A percentile compares a stretch with the other conserved stretches of the same genome.
Evolutionary conservation across 2,329 filamentous ascomycete genomes (phyloP).

Genomic region (Fusarium abutilonis): DNA sequence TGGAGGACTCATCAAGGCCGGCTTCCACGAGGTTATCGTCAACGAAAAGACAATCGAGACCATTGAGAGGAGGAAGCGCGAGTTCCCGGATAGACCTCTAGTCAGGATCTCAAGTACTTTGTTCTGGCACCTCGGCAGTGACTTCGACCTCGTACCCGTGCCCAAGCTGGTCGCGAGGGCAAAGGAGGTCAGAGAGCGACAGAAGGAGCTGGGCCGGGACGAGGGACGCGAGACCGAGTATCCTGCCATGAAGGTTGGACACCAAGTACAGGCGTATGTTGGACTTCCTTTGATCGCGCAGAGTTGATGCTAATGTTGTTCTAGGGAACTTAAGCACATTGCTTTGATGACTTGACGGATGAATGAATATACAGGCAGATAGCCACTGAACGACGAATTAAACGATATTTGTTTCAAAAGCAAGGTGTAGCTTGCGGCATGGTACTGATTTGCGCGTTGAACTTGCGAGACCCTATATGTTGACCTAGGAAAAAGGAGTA

Average conservation of each 20-base stretch:
- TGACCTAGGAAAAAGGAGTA: background rate
- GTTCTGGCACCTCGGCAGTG: slow-evolving; percentile 69
- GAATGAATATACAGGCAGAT: background rate
- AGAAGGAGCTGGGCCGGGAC: slow-evolving; percentile 61
- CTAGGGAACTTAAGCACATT: slow-evolving; percentile 63
- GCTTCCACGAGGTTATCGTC: slow-evolving; percentile 70
- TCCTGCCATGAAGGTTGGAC: slow-evolving; percentile 65
- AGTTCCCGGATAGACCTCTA: slow-evolving; percentile 60
- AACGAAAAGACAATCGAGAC: slow-evolving; percentile 62
- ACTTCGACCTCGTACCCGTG: slow-evolving; percentile 64
- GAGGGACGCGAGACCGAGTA: slow-evolving; percentile 63
- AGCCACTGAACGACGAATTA: background rate
- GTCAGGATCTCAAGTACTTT: slow-evolving; percentile 68
- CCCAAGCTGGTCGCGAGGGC: slow-evolving; percentile 59
- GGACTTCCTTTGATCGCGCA: background rate
- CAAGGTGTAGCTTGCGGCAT: background rate
- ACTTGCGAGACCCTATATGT: background rate
- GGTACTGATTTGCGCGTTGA: background rate
- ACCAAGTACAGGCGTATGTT: slow-evolving; percentile 66
- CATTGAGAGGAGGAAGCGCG: slow-evolving; percentile 54
- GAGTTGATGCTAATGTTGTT: slow-evolving; percentile 13
- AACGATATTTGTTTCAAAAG: background rate
- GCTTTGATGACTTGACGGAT: slow-evolving; percentile 58
- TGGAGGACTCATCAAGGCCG: slow-evolving; percentile 68
- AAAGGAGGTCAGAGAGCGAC: slow-evolving; percentile 55